Evolutionary conservation across 257 asterid species (phyloP).

Genomic region (Solanum habrochaites): DNA sequence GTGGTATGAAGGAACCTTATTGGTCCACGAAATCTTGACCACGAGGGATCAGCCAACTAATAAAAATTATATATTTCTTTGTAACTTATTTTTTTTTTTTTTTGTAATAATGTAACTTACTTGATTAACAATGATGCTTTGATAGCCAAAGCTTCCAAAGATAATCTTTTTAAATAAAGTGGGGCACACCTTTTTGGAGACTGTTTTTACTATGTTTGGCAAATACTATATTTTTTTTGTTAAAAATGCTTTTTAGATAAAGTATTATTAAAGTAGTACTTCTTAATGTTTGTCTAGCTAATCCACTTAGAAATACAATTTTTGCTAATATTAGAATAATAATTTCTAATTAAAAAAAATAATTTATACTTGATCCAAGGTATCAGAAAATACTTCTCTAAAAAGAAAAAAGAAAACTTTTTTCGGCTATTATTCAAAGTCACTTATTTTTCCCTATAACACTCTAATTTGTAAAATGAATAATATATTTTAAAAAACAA

Average conservation of each 20-base stretch:
- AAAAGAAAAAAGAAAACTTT: not conserved
- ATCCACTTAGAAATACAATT: not conserved
- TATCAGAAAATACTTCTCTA: not conserved
- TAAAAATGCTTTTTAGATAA: not conserved
- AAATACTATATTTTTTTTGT: too few species aligned
- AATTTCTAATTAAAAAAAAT: not conserved
- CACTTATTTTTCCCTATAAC: not conserved
- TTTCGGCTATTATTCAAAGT: not conserved
- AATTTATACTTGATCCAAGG: not conserved
- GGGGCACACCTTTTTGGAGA: not conserved
- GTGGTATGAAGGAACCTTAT: not conserved
- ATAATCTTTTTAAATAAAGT: not conserved
- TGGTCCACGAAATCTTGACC: slow-evolving; percentile 6
- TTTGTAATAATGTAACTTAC: not conserved
- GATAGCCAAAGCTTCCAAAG: too few species aligned
- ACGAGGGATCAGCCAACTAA: not conserved
- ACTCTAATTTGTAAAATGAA: not conserved
- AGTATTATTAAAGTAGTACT: not conserved
- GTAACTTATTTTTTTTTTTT: too few species aligned
- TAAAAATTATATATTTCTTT: too few species aligned
- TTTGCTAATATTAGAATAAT: not conserved
- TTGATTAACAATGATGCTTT: not conserved
- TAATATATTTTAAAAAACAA: not conserved
- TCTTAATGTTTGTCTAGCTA: not conserved
- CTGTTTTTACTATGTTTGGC: not conserved